Evolutionary conservation across 106 monocot genomes (phyloP).

Genomic region (Dioscorea dumetorum): DNA sequence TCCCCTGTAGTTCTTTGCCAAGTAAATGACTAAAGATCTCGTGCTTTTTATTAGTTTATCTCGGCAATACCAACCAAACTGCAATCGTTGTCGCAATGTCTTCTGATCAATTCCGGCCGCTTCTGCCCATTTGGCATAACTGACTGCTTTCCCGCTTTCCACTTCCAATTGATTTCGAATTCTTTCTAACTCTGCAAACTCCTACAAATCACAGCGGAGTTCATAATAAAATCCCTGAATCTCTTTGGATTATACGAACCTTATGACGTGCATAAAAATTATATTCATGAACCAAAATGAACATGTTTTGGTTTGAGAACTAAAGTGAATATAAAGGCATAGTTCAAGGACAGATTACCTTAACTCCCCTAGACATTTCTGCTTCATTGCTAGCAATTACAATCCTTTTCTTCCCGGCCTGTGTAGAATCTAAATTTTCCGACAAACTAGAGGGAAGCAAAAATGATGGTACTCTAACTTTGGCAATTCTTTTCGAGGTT

Average conservation of each 20-base stretch:
- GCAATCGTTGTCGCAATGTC: slow-evolving; percentile 36
- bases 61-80: slow-evolving; percentile 60
- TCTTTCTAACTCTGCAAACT: slow-evolving; percentile 41
- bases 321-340: no score
- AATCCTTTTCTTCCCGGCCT: slow-evolving; percentile 18
- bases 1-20: slow-evolving; percentile 57
- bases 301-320: no score
- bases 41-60: slow-evolving; percentile 58
- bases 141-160: slow-evolving; percentile 33
- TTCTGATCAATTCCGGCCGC: slow-evolving; percentile 49
- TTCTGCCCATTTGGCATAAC: slow-evolving; percentile 58
- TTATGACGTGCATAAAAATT: background rate
- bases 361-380: slow-evolving; percentile 59
- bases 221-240: background rate
- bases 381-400: slow-evolving; percentile 48
- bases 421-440: slow-evolving; percentile 5
- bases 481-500: slow-evolving; percentile 4
- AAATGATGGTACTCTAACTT: slow-evolving; percentile 3
- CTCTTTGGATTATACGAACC: no score
- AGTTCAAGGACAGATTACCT: slow-evolving; percentile 31
- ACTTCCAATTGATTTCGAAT: slow-evolving; percentile 31
- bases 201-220: slow-evolving; percentile 23
- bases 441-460: background rate
- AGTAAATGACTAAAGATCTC: slow-evolving; percentile 43
- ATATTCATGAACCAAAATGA: no score